Base-by-base conservation (phyloP, 306 rosid genomes). In the Trichosanthes cucumerina region DNA sequence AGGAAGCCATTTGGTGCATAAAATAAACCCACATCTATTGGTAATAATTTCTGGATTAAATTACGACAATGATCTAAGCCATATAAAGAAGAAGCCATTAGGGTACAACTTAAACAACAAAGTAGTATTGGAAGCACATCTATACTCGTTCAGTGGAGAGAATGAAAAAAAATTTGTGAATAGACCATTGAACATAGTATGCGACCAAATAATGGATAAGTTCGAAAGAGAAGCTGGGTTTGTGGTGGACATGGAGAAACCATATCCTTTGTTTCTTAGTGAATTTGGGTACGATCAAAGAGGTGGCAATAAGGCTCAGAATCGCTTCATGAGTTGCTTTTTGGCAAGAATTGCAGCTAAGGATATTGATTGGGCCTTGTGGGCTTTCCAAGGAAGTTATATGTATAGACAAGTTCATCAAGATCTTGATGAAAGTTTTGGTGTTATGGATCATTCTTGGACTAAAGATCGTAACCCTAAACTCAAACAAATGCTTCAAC, bases 351-450 rank as follows among this genome's bases (percentile, higher is more conserved):
- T 90, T 77, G 85, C 78, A 56, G 87, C 66, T 21, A 84, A 82
- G 46, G 90, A 89, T 73, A 49, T 89, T 75, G 92, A 87, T 38
- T 89, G 90, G 88, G 81, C 82, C 31, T 73, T 85, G 75, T 87
- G 94, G 91, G 87, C 89, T 33, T 86, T 84, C 33, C 82, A 73
- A 74, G 90, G 92, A 78, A 83, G 81, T 68, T 89, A 89, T 58
- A 81, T 83, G 72, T 73, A 7, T 5, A 83, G 83, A 60, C 73
- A 85, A 80, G 88, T 84, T 1, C 50, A 11, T 0, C 0, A 76
- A 66, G 81, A 58, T 0, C 0, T 21, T 0, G 86, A 84, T 8
- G 90, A 87, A 79, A 8, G 52, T 1, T 89, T 83, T 75, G 87
- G 80, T 38, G 78, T 87, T 0, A 68, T 89, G 79, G 84, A 82